Conservation (phyloP, 768 basidiomycete species). For the Boletus subparvulus region DNA sequence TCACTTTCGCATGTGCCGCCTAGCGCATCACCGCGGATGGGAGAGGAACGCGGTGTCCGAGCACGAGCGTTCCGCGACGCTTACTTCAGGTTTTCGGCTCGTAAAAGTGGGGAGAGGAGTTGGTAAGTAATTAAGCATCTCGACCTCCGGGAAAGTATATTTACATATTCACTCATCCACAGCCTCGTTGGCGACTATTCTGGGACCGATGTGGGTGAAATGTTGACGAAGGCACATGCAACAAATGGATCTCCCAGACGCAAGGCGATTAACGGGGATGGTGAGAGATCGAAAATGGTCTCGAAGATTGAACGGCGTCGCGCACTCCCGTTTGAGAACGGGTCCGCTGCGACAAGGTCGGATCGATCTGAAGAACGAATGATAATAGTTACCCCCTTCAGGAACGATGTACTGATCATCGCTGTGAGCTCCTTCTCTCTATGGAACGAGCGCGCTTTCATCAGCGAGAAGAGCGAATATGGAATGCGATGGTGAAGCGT, state of each 20-base stretch:
- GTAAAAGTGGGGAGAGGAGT: background rate
- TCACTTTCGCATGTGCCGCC: conserved; percentile 9
- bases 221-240: background rate
- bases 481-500: background rate
- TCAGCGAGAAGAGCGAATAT: background rate
- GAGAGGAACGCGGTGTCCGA: background rate
- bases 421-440: background rate
- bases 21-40: conserved; percentile 16
- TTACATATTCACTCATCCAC: conserved; percentile 8
- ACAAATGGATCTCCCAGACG: background rate
- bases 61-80: conserved; percentile 25
- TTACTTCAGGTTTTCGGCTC: conserved; percentile 15
- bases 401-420: conserved; percentile 14
- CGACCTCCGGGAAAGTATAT: background rate
- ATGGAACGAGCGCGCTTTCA: conserved; percentile 1
- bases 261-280: conserved; percentile 6
- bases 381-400: conserved; percentile 11
- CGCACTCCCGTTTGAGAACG: conserved; percentile 1
- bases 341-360: conserved; percentile 20
- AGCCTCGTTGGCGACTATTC: background rate
- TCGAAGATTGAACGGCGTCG: conserved; percentile 18
- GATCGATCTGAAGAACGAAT: conserved; percentile 16
- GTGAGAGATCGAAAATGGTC: background rate
- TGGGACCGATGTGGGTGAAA: conserved; percentile 6
- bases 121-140: conserved; percentile 5